These are phyloP conservation scores for Plasmodium sp. DNA, from an alignment of 169 alveolate genomes.

Conservation along the genomic window DNA sequence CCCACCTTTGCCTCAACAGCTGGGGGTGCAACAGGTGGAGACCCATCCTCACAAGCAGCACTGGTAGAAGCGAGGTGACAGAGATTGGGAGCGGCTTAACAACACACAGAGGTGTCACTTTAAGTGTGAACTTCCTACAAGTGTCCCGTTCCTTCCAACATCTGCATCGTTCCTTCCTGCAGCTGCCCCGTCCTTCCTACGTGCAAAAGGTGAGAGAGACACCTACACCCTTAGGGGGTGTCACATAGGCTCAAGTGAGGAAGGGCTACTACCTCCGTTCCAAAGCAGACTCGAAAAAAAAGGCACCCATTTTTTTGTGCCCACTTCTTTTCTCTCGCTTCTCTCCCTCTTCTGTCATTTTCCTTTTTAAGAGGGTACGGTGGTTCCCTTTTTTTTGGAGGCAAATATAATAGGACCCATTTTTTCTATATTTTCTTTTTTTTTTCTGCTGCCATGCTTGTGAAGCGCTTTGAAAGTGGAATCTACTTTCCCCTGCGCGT, in stretches of 20 bases:
- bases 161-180: neutral
- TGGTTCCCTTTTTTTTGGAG: neutral
- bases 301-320: neutral
- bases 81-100: neutral
- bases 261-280: neutral
- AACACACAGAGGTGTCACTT: neutral
- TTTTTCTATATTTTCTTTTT: neutral
- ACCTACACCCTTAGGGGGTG: neutral
- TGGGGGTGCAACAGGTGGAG: neutral
- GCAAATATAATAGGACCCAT: neutral
- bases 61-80: neutral
- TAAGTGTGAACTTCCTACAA: neutral
- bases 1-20: neutral
- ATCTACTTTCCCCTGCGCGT: neutral
- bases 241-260: neutral
- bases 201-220: neutral
- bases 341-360: neutral
- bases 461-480: neutral
- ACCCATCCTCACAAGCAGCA: neutral
- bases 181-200: neutral
- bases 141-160: neutral
- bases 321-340: neutral
- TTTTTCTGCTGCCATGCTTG: neutral
- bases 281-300: neutral
- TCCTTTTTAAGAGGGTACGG: neutral